Evolutionary conservation across 108 stramenopile species (phyloP).

Genomic region (Craspedostauros australis): DNA sequence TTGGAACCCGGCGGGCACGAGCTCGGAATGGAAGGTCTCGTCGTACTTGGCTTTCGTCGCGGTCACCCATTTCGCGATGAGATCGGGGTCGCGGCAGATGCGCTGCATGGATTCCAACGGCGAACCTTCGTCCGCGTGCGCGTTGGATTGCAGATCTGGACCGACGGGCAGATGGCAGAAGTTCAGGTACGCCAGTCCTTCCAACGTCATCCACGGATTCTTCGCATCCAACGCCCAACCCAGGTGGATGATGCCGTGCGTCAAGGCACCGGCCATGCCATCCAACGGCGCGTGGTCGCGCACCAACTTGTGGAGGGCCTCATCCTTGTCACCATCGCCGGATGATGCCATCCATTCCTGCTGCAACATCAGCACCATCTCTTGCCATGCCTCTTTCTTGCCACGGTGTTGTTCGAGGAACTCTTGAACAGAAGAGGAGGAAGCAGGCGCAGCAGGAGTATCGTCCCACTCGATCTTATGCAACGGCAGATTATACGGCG

Average conservation of each 20-base stretch:
- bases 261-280: constrained; percentile 12
- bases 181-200: constrained; percentile 18
- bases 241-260: constrained; percentile 21
- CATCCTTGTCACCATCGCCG: neutral
- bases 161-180: constrained; percentile 10
- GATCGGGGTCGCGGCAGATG: neutral
- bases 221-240: constrained; percentile 25
- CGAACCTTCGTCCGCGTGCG: neutral
- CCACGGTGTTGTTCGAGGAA: constrained; percentile 5
- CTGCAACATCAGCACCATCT: constrained; percentile 3
- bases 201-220: constrained; percentile 9
- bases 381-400: constrained; percentile 7
- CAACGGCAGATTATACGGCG: constrained; percentile 6
- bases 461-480: constrained; percentile 1
- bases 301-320: too few relatives aligned
- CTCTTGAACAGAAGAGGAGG: too few relatives aligned
- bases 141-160: neutral
- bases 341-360: constrained; percentile 1
- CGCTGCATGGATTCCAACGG: constrained; percentile 4
- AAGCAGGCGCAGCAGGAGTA: neutral
- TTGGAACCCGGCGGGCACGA: constrained; percentile 17
- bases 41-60: constrained; percentile 10
- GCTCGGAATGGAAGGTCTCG: constrained; percentile 14
- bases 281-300: constrained; percentile 5
- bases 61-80: constrained; percentile 5